Evolutionary conservation across 139 green algal genomes (phyloP).

Genomic region (Yamagishiella unicocca): DNA sequence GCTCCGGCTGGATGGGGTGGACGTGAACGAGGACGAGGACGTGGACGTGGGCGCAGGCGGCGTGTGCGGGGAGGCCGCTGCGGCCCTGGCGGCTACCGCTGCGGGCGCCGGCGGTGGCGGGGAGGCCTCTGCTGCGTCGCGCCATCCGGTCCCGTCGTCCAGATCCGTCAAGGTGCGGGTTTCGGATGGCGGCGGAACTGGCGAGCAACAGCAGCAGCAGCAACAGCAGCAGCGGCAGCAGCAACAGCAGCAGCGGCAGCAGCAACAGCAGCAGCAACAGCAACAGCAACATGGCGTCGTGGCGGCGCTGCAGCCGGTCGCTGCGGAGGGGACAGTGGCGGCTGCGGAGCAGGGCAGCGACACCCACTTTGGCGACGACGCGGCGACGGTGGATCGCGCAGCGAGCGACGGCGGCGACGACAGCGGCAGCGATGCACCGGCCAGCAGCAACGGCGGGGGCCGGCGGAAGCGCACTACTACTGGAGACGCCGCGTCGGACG

Average conservation of each 20-base stretch:
- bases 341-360: neutral
- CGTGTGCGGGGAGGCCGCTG: neutral
- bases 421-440: neutral
- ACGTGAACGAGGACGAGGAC: neutral
- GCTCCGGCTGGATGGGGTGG: constrained; percentile 9
- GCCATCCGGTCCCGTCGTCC: too few relatives aligned
- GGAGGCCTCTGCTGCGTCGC: too few relatives aligned
- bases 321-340: neutral
- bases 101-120: neutral
- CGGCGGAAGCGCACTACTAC: too few relatives aligned
- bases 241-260: too few relatives aligned
- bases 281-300: too few relatives aligned
- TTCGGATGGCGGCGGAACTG: neutral
- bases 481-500: neutral
- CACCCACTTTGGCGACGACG: neutral
- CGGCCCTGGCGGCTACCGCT: neutral
- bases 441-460: neutral
- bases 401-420: neutral
- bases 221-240: neutral
- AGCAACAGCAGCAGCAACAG: too few relatives aligned
- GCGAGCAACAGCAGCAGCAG: neutral
- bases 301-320: neutral
- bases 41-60: neutral
- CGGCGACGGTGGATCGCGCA: too few relatives aligned
- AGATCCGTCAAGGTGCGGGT: too few relatives aligned